Base-by-base conservation (phyloP, 2,329 filamentous ascomycete genomes). In the Aspergillus pseudoterreus region DNA sequence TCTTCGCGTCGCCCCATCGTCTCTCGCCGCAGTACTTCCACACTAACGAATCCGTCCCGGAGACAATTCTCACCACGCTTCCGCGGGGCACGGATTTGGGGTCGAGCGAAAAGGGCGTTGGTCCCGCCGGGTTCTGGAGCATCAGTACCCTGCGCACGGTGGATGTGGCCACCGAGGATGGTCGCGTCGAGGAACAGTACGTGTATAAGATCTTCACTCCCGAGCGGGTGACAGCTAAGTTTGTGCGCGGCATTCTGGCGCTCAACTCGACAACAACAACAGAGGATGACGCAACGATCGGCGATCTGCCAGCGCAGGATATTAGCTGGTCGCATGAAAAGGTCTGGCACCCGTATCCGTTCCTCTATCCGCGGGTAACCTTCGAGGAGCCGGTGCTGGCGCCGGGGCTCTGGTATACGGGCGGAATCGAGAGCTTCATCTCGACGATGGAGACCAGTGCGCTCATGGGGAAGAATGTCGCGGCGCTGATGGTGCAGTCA, bases 361-460 rank as follows among this genome's bases (percentile, higher is more conserved):
- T 90, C 56, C 83, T 90, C 60, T 82, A 85, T n/a, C 92, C 92
- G 0, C 82, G 91, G 0, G 84, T 91, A 0, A 92, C 88, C 0
- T 99, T 97, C 68, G 90, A 96, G 60, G 87, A 94, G 54, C 82
- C 86, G 3, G 75, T 85, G 56, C 67, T 96, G 3, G 84, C 69
- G 5, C 64, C 65, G 3, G 58, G 65, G 45, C 38, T 77, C 11
- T 78, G 80, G 79, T 85, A 86, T 61, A 84, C 82, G 4, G 76
- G 77, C 47, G 81, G 80, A 0, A 95, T 97, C 41, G 92, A 97
- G 73, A 87, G 87, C 60, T 96, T 99, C 68, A 95, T 97, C 60
- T 94, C 88, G 9, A 96, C 91, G 0, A 97, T 99, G 94, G 94
- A 99, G 77, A 96, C 94, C 6, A 96, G 86, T 68, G 88, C 90